Base-by-base conservation (phyloP, 306 rosid genomes). In the Ziziphus jujuba region DNA sequence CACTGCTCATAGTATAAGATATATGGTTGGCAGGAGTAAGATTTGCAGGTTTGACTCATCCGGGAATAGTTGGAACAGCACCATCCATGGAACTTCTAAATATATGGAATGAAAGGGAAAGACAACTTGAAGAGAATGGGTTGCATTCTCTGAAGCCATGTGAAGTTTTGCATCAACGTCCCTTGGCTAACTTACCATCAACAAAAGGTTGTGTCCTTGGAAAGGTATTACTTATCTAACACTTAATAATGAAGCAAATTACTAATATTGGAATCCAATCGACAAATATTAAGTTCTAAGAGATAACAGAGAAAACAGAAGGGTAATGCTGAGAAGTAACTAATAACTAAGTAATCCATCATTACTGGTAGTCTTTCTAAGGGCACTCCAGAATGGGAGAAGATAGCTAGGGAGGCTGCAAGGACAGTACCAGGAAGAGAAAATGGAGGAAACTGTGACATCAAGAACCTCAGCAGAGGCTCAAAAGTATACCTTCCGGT, bases 371-470 rank as follows among this genome's bases (percentile, higher is more conserved):
- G 3, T 28, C 33, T 28, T 28, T 28, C 33, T 28, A 28, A 80
- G 45, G 89, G 89, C 4, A 76, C 75, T 16, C 55, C 75, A 0
- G 89, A 93, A 55, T 90, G 96, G 98, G 91, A 88, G 83, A 93
- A 70, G 79, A 84, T 86, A 57, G 97, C 91, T 1, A 66, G 51
- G 21, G 98, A 93, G 74, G 98, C 98, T 6, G 96, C 98, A 61
- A 84, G 96, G 82, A 93, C 97, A 66, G 81, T 93, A 57, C 98
- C 98, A 62, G 97, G 98, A 66, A 85, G 97, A 86, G 98, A 93
- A 73, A 93, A 93, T 66, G 98, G 97, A 0, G 98, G 97, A 61
- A 93, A 93, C 34, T 93, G 97, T 73, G 98, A 93, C 85, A 93
- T 90, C 10, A 93, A 93, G 72, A 88, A 90, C 73, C 90, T 92